Percentiles rank a stretch among this genome's conserved stretches.
Conservation (phyloP, 306 rosid genomes). For the Ormosia emarginata region DNA sequence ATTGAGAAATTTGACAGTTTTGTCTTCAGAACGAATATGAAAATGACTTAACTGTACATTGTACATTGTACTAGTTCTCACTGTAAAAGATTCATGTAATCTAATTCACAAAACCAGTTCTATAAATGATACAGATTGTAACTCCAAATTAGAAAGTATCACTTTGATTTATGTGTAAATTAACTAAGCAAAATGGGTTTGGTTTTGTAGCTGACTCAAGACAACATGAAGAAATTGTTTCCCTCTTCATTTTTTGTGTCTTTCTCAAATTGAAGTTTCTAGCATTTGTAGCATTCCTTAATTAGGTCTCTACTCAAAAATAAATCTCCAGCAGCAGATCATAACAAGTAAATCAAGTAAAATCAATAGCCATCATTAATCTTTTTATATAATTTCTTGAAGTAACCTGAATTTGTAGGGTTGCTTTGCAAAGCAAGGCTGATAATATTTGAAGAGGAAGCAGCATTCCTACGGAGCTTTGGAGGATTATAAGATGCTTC, state of each 20-base stretch:
- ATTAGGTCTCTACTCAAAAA: neutral
- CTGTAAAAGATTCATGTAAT: neutral
- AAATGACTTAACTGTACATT: neutral
- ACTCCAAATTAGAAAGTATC: neutral
- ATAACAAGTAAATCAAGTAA: constrained; percentile 2
- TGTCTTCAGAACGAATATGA: neutral
- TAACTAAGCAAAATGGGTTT: neutral
- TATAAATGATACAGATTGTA: neutral
- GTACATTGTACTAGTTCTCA: neutral
- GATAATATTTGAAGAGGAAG: constrained; percentile 77
- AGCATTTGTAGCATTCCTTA: neutral
- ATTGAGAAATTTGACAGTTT: neutral
- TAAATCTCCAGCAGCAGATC: neutral
- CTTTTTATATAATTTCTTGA: neutral
- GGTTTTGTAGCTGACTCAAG: neutral
- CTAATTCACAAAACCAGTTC: neutral
- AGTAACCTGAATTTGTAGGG: constrained; percentile 55
- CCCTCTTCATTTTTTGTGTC: neutral
- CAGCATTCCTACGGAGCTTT: constrained; percentile 77
- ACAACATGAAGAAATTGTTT: neutral
- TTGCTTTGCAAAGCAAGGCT: constrained; percentile 49
- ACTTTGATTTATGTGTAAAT: neutral
- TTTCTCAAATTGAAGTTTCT: neutral
- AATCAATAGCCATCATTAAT: neutral
- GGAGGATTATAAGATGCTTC: constrained; percentile 54